Conservation (phyloP, 768 basidiomycete species). For the Phaeolepiota aurea region DNA sequence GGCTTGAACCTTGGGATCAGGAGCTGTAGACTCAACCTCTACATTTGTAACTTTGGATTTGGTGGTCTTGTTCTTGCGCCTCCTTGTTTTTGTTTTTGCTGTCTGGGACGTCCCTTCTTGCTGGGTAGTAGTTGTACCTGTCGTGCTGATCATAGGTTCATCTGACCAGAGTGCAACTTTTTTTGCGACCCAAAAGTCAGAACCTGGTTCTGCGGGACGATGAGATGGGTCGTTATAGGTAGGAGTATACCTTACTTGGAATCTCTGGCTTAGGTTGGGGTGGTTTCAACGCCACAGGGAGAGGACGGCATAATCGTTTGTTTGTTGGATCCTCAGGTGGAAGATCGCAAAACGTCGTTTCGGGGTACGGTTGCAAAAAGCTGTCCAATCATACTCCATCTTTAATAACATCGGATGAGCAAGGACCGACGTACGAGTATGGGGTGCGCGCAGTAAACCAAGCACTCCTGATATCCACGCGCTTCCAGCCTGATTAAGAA, state of each 20-base stretch:
- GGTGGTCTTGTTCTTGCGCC: background rate
- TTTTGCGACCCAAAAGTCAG: slow-evolving; percentile 1
- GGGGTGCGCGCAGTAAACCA: slow-evolving; percentile 35
- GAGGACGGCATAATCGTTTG: slow-evolving; percentile 34
- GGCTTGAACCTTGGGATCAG: background rate
- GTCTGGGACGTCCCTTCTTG: background rate
- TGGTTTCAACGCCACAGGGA: slow-evolving; percentile 25
- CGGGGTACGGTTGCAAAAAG: slow-evolving; percentile 30
- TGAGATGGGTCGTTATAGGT: slow-evolving; percentile 33
- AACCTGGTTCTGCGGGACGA: slow-evolving; percentile 16
- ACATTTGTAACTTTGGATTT: background rate
- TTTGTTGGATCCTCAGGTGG: slow-evolving; percentile 35
- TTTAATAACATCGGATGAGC: background rate
- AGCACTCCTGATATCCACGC: slow-evolving; percentile 26
- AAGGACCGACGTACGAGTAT: slow-evolving; percentile 15
- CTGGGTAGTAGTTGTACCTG: too few relatives aligned
- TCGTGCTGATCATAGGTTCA: too few relatives aligned
- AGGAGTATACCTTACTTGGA: slow-evolving; percentile 13
- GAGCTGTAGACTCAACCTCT: background rate
- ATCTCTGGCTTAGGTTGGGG: slow-evolving; percentile 17
- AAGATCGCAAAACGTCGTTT: slow-evolving; percentile 27
- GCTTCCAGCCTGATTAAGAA: slow-evolving; percentile 37
- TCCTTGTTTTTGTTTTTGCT: background rate
- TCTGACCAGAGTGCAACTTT: background rate
- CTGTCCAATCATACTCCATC: slow-evolving; percentile 9